Base-by-base conservation (phyloP, 108 stramenopile species). In the Discostella stelligeroides region DNA sequence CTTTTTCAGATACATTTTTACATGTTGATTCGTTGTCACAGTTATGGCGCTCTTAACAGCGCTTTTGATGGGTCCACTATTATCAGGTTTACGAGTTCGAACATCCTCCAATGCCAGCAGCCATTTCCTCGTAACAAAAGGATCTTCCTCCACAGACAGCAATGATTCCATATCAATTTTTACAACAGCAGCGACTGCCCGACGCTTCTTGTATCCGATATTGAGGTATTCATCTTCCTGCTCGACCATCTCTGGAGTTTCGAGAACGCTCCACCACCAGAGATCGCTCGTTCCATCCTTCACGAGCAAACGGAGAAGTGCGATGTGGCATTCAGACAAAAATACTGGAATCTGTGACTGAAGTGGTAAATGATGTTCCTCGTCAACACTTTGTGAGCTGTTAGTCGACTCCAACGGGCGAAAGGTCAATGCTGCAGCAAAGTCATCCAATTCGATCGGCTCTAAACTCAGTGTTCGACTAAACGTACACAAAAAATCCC, bases 211-310 rank as follows among this genome's bases (percentile, higher is more conserved):
- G 29, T 82, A 85, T 42, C 72, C 84, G 11, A 65, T 62, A 30
- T 75, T 80, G 3, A 65, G 72, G 45, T 80, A 79, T 24, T 86
- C 75, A 56, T 74, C 72, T 39, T 86, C 86, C 40, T 80, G 70
- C 63, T 81, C 79, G 53, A 86, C 83, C 30, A 84, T 82, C 41
- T 88, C 87, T 42, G 83, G 83, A 11, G 93, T 89, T 69, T 94
- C 90, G 13, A 94, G 81, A 48, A 85, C 87, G 58, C 87, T 86
- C 90, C 90, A 94, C 93, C 93, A 94, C 93, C 93, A 94, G 7
- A 84, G 77, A 54, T 94, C 93, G 79, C 90, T 92, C 15, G 85
- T 75, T 17, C 43, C 66, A 70, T 94, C 93, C 34, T 68, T 63
- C 6, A 94, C 55, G 15, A 94, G 49, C 14, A 94, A 74, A 54